phyloP scores from a whole-genome alignment of 345 rosid species.

The Eucalyptus coolabah region DNA sequence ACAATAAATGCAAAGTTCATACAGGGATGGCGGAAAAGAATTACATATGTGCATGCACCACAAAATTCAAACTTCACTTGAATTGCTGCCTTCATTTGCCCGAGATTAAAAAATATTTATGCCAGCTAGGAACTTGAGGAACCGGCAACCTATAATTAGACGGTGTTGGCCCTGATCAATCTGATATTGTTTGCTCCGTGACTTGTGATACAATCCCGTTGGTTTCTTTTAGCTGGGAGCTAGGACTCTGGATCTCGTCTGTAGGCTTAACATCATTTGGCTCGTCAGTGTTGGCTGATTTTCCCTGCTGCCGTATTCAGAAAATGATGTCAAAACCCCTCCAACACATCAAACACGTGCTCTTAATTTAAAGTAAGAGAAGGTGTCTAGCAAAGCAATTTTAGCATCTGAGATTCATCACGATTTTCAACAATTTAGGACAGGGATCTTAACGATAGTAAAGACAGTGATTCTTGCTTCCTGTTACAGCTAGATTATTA shows the following conservation, averaged over 20 bases:
- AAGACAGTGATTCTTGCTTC: background rate
- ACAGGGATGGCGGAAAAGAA: background rate
- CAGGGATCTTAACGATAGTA: background rate
- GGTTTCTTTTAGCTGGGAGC: conserved; percentile 13
- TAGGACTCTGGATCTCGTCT: conserved; percentile 17
- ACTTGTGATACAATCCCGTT: conserved; percentile 15
- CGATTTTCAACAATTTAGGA: background rate
- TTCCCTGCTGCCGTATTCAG: conserved; percentile 18
- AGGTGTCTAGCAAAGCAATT: background rate
- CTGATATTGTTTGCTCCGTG: conserved; percentile 7
- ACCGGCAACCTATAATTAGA: background rate
- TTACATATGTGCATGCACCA: background rate
- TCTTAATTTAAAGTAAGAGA: background rate
- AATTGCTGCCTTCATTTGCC: background rate
- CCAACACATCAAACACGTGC: background rate
- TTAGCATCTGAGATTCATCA: background rate
- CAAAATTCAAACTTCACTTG: background rate
- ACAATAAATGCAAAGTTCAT: conserved; percentile 8
- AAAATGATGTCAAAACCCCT: background rate
- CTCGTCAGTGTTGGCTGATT: conserved; percentile 14
- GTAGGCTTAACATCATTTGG: conserved; percentile 35
- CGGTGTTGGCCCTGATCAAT: background rate
- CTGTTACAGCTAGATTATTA: background rate
- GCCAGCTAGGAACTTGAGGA: background rate
- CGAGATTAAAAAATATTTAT: background rate